These are phyloP conservation scores for Cyclostephanos tholiformis DNA, from an alignment of 108 stramenopile genomes.

Conservation along the genomic window DNA sequence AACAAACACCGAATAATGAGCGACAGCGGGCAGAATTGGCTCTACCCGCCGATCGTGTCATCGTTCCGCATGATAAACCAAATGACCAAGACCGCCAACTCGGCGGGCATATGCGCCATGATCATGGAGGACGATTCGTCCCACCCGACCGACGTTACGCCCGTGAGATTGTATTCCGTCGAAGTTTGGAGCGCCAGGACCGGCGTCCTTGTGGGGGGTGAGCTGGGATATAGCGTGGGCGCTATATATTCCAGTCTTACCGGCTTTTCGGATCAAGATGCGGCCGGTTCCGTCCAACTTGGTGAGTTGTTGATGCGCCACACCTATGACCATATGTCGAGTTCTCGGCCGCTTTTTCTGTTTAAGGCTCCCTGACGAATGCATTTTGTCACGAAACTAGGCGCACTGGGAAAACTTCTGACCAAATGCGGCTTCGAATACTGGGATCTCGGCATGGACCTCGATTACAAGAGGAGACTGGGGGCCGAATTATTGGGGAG, in stretches of 20 bases:
- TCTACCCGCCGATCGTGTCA: conserved; percentile 72
- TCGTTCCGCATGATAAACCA: conserved; percentile 61
- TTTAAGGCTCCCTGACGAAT: too few species aligned
- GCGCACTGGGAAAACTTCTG: conserved; percentile 61
- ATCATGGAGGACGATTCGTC: conserved; percentile 25
- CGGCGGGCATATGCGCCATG: conserved; percentile 22
- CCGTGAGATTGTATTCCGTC: conserved; percentile 76
- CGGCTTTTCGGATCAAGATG: conserved; percentile 71
- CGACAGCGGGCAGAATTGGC: conserved; percentile 61
- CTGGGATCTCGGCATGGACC: conserved; percentile 89
- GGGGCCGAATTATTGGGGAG: conserved; percentile 65
- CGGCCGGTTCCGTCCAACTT: conserved; percentile 84
- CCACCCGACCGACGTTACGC: conserved; percentile 27
- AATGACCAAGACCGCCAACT: conserved; percentile 11
- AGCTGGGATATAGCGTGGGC: conserved; percentile 85
- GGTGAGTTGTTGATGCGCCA: conserved; percentile 22
- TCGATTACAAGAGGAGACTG: conserved; percentile 71
- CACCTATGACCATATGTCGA: too few species aligned
- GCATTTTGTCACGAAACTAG: background rate
- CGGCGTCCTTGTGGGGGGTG: conserved; percentile 74
- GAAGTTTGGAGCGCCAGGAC: conserved; percentile 73
- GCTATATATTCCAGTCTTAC: conserved; percentile 80
- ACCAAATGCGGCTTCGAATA: conserved; percentile 52
- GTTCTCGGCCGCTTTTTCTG: too few species aligned
- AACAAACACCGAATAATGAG: too few species aligned